phyloP scores from a whole-genome alignment of 352 stramenopile genomes.

The Pseudoperonospora humuli region DNA sequence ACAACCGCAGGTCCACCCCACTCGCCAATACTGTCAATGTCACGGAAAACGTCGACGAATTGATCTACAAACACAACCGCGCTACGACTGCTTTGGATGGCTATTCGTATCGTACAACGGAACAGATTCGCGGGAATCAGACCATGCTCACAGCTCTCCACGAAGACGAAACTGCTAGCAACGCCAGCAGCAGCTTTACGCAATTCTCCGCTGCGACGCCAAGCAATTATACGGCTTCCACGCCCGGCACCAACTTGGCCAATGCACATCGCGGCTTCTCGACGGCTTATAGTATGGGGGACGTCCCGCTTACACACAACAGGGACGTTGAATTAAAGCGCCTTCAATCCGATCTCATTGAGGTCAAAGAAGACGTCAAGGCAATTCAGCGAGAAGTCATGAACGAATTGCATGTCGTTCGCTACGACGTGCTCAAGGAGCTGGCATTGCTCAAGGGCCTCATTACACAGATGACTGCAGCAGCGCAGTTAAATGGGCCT shows the following conservation, averaged over 20 bases:
- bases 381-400: conserved; percentile 71
- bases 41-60: conserved; percentile 64
- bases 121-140: conserved; percentile 40
- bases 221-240: conserved; percentile 18
- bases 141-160: conserved; percentile 41
- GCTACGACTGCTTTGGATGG: conserved; percentile 11
- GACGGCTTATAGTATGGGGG: neutral
- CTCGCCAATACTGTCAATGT: conserved; percentile 30
- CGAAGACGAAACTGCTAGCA: conserved; percentile 42
- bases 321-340: conserved; percentile 22
- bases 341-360: conserved; percentile 43
- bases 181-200: conserved; percentile 32
- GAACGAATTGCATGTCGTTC: conserved; percentile 75
- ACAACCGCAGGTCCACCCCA: too few species aligned
- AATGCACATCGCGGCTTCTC: conserved; percentile 13
- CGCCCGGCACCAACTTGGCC: conserved; percentile 3
- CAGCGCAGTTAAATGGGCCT: conserved; percentile 2
- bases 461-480: conserved; percentile 48
- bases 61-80: conserved; percentile 38
- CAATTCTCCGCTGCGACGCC: conserved; percentile 23
- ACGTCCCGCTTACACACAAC: neutral
- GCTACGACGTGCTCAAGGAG: conserved; percentile 84
- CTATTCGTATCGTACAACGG: conserved; percentile 45
- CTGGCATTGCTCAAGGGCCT: conserved; percentile 70
- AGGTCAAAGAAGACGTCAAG: conserved; percentile 61